Evolutionary conservation across 1,284 basidiomycete genomes (phyloP).

Genomic region (Irpex sp.): DNA sequence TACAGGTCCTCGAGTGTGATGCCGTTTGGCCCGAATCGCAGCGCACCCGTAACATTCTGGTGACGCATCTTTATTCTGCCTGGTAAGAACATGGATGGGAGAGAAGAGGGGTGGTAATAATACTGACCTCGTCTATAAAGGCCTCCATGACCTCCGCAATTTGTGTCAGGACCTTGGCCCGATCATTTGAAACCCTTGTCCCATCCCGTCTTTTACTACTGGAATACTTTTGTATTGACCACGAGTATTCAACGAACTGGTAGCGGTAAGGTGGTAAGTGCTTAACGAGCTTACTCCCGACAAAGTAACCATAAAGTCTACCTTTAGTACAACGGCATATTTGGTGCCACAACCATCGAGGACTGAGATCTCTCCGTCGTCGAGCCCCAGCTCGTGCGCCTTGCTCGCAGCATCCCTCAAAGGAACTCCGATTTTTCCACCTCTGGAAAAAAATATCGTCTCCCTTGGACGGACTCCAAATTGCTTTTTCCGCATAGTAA

Average conservation of each 20-base stretch:
- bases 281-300: no score
- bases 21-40: background rate
- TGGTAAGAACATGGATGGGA: no score
- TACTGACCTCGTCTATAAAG: background rate
- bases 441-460: no score
- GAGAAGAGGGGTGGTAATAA: no score
- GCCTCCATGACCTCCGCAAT: background rate
- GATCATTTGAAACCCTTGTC: background rate
- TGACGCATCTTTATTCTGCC: background rate
- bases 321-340: background rate
- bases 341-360: background rate
- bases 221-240: background rate
- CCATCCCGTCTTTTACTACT: background rate
- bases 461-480: no score
- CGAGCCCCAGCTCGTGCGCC: background rate
- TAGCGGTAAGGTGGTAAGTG: no score
- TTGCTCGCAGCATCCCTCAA: background rate
- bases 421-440: no score
- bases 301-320: no score
- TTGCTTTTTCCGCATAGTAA: no score
- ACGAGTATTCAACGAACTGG: no score
- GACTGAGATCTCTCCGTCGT: background rate
- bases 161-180: background rate
- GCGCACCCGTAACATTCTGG: background rate
- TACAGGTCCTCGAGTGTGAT: constrained; percentile 8